A percentile compares a stretch with the other conserved stretches of the same genome.
Evolutionary conservation across 352 stramenopile genomes (phyloP).

Genomic region (Globisporangium iwayamae): DNA sequence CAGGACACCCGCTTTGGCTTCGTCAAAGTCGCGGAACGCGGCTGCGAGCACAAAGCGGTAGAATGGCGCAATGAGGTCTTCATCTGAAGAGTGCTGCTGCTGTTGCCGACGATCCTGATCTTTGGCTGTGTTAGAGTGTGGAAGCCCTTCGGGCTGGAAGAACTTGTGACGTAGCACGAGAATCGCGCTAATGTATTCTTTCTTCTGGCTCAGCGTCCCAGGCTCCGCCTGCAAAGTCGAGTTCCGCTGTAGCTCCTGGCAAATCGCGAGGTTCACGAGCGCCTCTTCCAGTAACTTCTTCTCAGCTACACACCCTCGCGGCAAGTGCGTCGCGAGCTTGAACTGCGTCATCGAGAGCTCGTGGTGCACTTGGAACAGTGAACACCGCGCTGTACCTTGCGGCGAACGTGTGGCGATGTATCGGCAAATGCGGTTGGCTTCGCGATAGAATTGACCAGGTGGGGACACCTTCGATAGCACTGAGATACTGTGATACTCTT

Average conservation of each 20-base stretch:
- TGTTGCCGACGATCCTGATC: neutral
- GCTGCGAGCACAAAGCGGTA: slow-evolving; percentile 63
- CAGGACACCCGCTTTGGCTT: slow-evolving; percentile 26
- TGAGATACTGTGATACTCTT: slow-evolving; percentile 5
- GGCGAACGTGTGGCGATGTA: slow-evolving; percentile 27
- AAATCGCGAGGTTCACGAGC: slow-evolving; percentile 28
- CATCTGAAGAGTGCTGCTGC: slow-evolving; percentile 12
- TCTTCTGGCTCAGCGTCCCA: slow-evolving; percentile 11
- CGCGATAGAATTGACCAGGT: slow-evolving; percentile 50
- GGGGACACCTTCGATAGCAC: slow-evolving; percentile 40
- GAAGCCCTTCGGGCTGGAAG: slow-evolving; percentile 39
- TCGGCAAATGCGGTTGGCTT: slow-evolving; percentile 48
- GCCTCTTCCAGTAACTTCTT: slow-evolving; percentile 48
- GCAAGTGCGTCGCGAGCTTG: slow-evolving; percentile 54
- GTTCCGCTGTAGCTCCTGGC: slow-evolving; percentile 5
- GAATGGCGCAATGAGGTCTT: slow-evolving; percentile 47
- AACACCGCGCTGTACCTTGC: slow-evolving; percentile 16
- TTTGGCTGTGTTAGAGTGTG: neutral
- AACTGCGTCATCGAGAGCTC: slow-evolving; percentile 45
- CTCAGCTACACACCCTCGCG: slow-evolving; percentile 42
- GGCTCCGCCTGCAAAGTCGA: neutral
- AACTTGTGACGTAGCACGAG: slow-evolving; percentile 47
- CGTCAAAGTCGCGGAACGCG: slow-evolving; percentile 48
- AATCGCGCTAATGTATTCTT: slow-evolving; percentile 46
- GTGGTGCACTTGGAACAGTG: slow-evolving; percentile 25